Base-by-base conservation (phyloP, 768 basidiomycete species). In the Lepiota brunneoincarnata region DNA sequence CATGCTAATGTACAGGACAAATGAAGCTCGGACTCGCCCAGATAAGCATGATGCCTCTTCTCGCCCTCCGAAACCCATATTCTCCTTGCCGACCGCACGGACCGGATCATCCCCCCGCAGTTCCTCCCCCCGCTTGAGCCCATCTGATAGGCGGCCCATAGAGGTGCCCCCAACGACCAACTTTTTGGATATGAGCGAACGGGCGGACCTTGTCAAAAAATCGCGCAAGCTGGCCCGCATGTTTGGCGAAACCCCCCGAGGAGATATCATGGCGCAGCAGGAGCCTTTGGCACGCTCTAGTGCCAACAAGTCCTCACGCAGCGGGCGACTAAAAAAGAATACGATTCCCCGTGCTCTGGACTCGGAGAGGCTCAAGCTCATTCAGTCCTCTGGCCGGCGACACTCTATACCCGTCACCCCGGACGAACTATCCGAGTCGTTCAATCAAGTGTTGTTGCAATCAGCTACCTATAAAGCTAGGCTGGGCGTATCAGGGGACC, bases 161-260 rank as follows among this genome's bases (percentile, higher is more conserved):
- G 39, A 56, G 20, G 69, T 80, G 18, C 86, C 87, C 0, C 81
- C 83, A 1, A 87, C 87, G 2, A 84, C 83, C 4, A 91, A 92
- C 68, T 69, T 77, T 58, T 82, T 91, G 43, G 74, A 75, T 58
- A 71, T 82, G 15, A 74, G 77, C 10, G 83, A 87, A 58, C 88
- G 91, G 26, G 80, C 86, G 0, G 88, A 88, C 46, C 82, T 87
- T 53, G 73, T 93, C 28, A 76, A 82, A 50, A 87, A 85, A 60
- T 81, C 84, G 47, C 83, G 86, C 61, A 93, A 93, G 67, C 79
- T 93, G 44, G 76, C 86, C n/a, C 84, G 86, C 58, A 71, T 93
- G n/a, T 85, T 93, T 51, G 91, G 91, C 38, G 77, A 82, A 67
- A 81, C 76, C 2, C 88, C 86, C 2, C 76, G 72, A 4, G 70